Base-by-base conservation (phyloP, 345 rosid species). In the Lepidium aucheri region DNA sequence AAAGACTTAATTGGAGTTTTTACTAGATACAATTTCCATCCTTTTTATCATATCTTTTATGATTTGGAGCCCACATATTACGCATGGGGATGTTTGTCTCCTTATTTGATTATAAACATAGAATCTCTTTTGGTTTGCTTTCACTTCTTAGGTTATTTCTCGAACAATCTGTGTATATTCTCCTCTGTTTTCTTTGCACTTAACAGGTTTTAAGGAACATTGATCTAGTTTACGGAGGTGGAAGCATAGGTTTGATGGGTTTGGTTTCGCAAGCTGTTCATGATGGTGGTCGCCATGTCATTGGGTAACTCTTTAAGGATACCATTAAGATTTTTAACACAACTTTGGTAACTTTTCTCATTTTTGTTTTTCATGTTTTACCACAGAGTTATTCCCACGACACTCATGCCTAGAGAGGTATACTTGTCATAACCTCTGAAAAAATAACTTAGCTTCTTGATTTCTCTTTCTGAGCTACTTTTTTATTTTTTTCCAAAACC, bases 401-500 rank as follows among this genome's bases (percentile, higher is more conserved):
- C 97, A 79, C 93, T 94, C 86, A 90, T 90, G 99, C 99, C 96
- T 81, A 93, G 91, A 88, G 97, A 94, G 99, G 99, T 94, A 83
- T 12, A 28, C 42, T 62, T 53, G 9, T 33, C 61, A 61, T 32
- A 30, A 52, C 0, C 61, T 8, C 55, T 44, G 35, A 36, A 20
- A 55, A 74, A 73, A 65, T 79, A 82, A 79, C 42, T 81, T 80
- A 14, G 32, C 9, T 65, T 63, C 53, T 75, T 57, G 35, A 36
- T 47, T 69, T 52, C 59, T 70, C 60, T 72, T 51, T 51, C 33
- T 69, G 4, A 34, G 34, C 28, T 54, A 28, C 32, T 46, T 45
- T 43, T 18, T 41, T 46, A 13, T 46, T 24, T 6, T 66, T 12
- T 8, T 14, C 4, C 34, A 26, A 49, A 58, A 16, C 41, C 55